phyloP scores from a whole-genome alignment of 345 rosid genomes.

The Syzygium grande region DNA sequence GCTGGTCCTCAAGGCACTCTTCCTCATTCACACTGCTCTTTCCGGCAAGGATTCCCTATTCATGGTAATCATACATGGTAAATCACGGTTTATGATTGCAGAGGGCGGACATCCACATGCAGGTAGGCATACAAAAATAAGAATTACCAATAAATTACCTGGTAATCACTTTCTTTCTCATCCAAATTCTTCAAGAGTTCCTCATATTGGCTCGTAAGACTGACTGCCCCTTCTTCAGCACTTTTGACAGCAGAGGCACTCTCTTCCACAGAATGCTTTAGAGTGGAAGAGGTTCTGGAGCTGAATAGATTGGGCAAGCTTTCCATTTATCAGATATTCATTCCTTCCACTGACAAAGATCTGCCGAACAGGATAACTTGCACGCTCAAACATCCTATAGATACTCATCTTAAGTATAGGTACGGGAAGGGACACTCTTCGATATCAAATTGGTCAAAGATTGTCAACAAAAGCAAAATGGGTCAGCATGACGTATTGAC shows the following conservation, averaged over 20 bases:
- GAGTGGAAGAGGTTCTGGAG: slow-evolving; percentile 91
- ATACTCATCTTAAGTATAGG: not conserved
- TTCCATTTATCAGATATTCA: slow-evolving; percentile 71
- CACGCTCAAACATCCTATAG: not conserved
- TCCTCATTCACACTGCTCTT: slow-evolving; percentile 91
- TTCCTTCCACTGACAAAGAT: slow-evolving; percentile 89
- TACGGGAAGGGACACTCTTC: not conserved
- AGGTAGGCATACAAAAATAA: not conserved
- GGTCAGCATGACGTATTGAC: not conserved
- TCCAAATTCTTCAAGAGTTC: slow-evolving; percentile 70
- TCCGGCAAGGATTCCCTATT: slow-evolving; percentile 92
- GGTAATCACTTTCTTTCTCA: slow-evolving; percentile 79
- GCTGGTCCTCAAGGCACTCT: slow-evolving; percentile 96
- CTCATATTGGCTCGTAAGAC: slow-evolving; percentile 51
- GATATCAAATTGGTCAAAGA: not conserved
- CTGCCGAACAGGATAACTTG: slow-evolving; percentile 23
- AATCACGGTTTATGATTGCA: not conserved
- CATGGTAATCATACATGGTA: slow-evolving; percentile 5
- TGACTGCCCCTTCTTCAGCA: slow-evolving; percentile 83
- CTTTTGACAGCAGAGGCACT: slow-evolving; percentile 59
- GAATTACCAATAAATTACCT: slow-evolving; percentile 29
- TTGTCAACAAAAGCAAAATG: not conserved
- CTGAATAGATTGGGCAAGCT: slow-evolving; percentile 73
- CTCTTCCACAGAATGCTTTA: slow-evolving; percentile 66
- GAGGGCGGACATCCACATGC: not conserved